A percentile compares a stretch with the other conserved stretches of the same genome.
Conservation (phyloP, 2,329 filamentous ascomycete genomes). For the Aspergillus viridinutans region DNA sequence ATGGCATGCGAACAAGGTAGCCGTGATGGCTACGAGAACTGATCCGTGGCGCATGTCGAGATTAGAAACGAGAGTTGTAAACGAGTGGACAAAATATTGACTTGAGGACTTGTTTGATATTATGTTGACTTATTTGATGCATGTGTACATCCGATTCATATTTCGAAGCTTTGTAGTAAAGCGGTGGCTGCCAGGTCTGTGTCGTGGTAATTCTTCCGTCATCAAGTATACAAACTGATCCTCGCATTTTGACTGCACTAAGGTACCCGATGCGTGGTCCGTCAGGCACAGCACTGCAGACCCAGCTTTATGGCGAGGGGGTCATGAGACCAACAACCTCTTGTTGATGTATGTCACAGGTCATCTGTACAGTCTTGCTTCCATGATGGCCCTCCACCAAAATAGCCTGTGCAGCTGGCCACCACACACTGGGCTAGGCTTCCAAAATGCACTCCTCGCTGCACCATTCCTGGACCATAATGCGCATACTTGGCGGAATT, state of each 20-base stretch:
- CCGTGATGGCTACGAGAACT: background rate
- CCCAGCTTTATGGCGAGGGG: too few relatives aligned
- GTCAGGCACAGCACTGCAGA: too few relatives aligned
- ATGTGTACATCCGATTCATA: too few relatives aligned
- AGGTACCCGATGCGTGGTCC: background rate
- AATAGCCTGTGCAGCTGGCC: slow-evolving; percentile 17
- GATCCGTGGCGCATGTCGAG: background rate
- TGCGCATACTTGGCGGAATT: slow-evolving; percentile 48
- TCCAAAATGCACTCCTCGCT: slow-evolving; percentile 23
- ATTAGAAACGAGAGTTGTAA: background rate
- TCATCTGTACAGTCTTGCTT: background rate
- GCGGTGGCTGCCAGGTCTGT: too few relatives aligned
- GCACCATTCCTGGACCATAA: slow-evolving; percentile 30
- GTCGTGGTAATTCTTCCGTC: background rate
- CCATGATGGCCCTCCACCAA: background rate
- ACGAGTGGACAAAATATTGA: background rate
- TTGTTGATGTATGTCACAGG: background rate
- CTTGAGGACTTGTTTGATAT: too few relatives aligned
- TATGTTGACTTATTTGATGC: too few relatives aligned
- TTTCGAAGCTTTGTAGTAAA: too few relatives aligned
- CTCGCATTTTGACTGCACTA: background rate
- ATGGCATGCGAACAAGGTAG: background rate
- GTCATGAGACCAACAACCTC: too few relatives aligned
- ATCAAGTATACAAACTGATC: background rate
- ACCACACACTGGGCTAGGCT: slow-evolving; percentile 22